phyloP scores from a whole-genome alignment of 2,329 filamentous ascomycete genomes.

The Chalaropsis thielavioides region DNA sequence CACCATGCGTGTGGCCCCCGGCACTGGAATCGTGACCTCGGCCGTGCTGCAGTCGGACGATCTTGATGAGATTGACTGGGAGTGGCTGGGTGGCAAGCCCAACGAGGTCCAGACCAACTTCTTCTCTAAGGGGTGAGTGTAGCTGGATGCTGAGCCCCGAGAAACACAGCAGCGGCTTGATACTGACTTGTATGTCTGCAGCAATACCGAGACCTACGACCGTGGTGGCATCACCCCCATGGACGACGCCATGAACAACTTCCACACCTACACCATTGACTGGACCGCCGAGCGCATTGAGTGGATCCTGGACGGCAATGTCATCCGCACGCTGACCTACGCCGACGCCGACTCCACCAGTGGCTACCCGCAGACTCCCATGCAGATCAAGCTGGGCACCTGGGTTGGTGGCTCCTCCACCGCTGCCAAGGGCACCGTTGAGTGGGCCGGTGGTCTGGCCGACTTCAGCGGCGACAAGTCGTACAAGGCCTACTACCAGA shows the following conservation, averaged over 20 bases:
- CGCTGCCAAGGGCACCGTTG: conserved; percentile 55
- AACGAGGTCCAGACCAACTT: conserved; percentile 76
- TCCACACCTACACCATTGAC: conserved; percentile 53
- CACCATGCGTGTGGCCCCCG: conserved; percentile 62
- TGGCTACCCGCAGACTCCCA: conserved; percentile 58
- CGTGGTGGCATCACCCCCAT: conserved; percentile 45
- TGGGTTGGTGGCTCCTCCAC: conserved; percentile 46
- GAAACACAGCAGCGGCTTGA: background rate
- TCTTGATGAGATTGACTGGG: conserved; percentile 91
- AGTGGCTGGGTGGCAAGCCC: conserved; percentile 71
- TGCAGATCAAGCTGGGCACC: conserved; percentile 54
- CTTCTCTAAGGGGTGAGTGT: conserved; percentile 49
- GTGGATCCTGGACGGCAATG: conserved; percentile 49
- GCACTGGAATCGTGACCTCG: conserved; percentile 76
- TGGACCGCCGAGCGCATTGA: conserved; percentile 50
- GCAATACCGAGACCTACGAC: conserved; percentile 47
- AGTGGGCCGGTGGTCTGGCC: conserved; percentile 49
- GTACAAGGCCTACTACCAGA: conserved; percentile 33
- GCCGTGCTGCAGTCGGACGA: conserved; percentile 78
- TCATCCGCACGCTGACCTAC: conserved; percentile 47
- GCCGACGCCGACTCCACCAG: conserved; percentile 42
- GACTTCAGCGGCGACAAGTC: conserved; percentile 30
- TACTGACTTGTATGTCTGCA: background rate
- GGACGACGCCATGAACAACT: conserved; percentile 32
- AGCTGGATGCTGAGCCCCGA: background rate